Evolutionary conservation across 495 filamentous ascomycete species (phyloP), one percentile per base, ranked within the genome.

Genomic region (Choiromyces venosus): DNA sequence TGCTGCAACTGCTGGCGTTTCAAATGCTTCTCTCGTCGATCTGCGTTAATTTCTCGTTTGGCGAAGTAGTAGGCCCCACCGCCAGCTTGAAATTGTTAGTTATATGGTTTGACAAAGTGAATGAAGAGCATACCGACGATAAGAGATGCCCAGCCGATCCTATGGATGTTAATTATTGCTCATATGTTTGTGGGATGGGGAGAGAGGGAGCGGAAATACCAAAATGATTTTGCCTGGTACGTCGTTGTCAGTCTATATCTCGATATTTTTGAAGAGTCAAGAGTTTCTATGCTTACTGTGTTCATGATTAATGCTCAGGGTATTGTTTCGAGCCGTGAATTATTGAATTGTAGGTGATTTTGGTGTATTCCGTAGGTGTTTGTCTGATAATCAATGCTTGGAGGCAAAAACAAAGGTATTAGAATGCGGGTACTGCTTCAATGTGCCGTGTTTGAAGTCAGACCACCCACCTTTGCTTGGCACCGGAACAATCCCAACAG

Each of bases 21-120:
- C 73, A 92, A 88, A 70, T 91, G 89, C 76, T 92, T 87, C 69
- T 87, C 83, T 39, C 87, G 86, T 56, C 93, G 91, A 84, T 97
- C 92, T 75, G 91, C 91, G 78, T 97, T 94, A 86, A 99, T 94
- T 82, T 89, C 91, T 77, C 89, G 86, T 86, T 99, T 99, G 70
- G 95, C 96, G 83, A 97, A 97, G 85, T 92, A 92, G 87, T 99
- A 99, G 75, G 95, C 93, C 69, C 88, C 94, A 80, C 92, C 95
- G 80, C 94, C 95, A 71, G 91, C 91, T 40, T 71, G 36, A 64
- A 71, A 56, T 73, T 65, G 75, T 83, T 52, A 83, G 81, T 67
- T 64, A 33, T 72, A 36, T 65, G 73, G 25, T 6, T 56, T 42
- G 66, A 19, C 21, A 40, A 67, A 33, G 25, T 9, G 37, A 44